Base-by-base conservation (phyloP, 768 basidiomycete species). In the Tylopilus balloui region DNA sequence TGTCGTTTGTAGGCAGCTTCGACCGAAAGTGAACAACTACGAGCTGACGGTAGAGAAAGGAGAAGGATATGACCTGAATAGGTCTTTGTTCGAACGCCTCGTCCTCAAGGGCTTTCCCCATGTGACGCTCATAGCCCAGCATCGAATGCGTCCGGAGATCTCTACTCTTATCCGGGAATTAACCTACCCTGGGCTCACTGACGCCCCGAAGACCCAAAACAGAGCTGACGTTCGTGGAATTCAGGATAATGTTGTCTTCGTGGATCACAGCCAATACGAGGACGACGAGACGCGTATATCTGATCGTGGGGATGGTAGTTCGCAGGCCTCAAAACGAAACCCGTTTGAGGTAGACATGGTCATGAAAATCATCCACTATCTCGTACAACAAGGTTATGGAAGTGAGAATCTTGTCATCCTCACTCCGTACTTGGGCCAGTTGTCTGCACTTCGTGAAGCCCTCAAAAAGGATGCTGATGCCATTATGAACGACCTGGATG, bases 131-230 rank as follows among this genome's bases (percentile, higher is more conserved):
- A 60, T 55, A 0, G 58, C 73, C 37, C 86, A 87, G 51, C 85
- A 86, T 58, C 78, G 86, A 12, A 87, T 87, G 86, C 74, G 85
- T 8, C 86, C 85, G 1, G 83, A 86, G 53, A 86, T 87, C 12
- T 83, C 86, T 6, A 56, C 72, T 0, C 68, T 86, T 20, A 74
- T 87, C 28, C 76, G 85, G 13, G 58, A 69, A 8, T 70, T 87
- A 14, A 86, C 84, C 0, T 87, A 88, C 54, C 81, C 81, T 0
- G 79, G 79, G 14, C 77, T 87, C 11, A 56, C 68, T 1, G 85
- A 87, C 50, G 81, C 79, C 0, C 61, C 72, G 0, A 62, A 51
- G 15, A 86, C 86, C 0, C 42, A 64, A 23, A 70, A 69, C 38
- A 76, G 84, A 1, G 75, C 75, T 0, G 56, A 79, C 50, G 63